Conservation (phyloP, 2,329 filamentous ascomycete species). For the Chrysosphaeria jannelii region DNA sequence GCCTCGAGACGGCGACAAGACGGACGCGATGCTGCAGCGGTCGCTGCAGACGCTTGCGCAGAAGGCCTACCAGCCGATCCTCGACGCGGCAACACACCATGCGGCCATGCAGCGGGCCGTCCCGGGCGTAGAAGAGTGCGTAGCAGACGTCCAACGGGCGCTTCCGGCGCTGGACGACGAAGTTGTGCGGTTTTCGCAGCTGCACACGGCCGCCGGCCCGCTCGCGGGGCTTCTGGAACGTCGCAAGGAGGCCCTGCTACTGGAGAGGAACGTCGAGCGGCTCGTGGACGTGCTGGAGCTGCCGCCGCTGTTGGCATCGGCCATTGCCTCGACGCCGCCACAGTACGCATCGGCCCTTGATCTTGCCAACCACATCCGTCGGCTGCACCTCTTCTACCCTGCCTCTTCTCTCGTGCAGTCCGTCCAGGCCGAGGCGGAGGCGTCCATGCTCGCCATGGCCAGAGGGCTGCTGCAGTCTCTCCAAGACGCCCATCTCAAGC, state of each 20-base stretch:
- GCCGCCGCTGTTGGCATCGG: conserved; percentile 55
- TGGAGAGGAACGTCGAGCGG: conserved; percentile 66
- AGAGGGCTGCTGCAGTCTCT: conserved; percentile 54
- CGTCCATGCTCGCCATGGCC: conserved; percentile 68
- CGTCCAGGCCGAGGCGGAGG: conserved; percentile 49
- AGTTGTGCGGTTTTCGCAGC: conserved; percentile 51
- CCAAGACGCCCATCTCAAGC: conserved; percentile 48
- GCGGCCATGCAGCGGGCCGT: conserved; percentile 41
- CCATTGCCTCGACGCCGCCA: conserved; percentile 26
- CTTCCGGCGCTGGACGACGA: conserved; percentile 56
- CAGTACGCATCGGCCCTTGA: conserved; percentile 80
- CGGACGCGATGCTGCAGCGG: conserved; percentile 50
- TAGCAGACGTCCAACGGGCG: conserved; percentile 33
- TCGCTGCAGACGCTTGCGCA: conserved; percentile 72
- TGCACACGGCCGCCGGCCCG: conserved; percentile 32
- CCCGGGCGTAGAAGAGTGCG: conserved; percentile 34
- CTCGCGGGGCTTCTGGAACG: conserved; percentile 23
- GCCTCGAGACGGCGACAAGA: conserved; percentile 49
- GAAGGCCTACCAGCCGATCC: conserved; percentile 60
- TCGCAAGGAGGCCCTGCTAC: conserved; percentile 49
- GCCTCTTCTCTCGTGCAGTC: conserved; percentile 43
- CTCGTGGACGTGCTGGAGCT: conserved; percentile 77
- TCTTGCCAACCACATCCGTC: conserved; percentile 73
- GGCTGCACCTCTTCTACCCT: conserved; percentile 58
- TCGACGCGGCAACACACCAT: conserved; percentile 51